phyloP scores from a whole-genome alignment of 495 filamentous ascomycete genomes.

The Immersiella caudata region DNA sequence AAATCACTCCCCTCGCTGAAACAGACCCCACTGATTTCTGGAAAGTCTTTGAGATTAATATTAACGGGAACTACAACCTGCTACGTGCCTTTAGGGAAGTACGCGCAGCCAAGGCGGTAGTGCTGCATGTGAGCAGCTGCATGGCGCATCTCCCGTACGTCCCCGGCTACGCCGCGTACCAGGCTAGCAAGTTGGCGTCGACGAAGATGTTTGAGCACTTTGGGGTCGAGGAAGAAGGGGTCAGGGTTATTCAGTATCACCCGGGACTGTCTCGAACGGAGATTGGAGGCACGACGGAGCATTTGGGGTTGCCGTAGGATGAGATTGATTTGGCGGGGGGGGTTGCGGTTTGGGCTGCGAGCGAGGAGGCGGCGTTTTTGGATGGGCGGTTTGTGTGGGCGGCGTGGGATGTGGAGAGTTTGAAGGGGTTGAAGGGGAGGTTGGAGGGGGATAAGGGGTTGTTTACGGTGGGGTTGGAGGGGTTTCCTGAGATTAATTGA shows the following conservation, averaged over 20 bases:
- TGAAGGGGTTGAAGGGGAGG: constrained; percentile 26
- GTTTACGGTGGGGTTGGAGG: constrained; percentile 16
- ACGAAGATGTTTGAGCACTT: constrained; percentile 25
- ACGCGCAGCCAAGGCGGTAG: constrained; percentile 9
- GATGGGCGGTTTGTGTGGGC: constrained; percentile 52
- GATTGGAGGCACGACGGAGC: constrained; percentile 15
- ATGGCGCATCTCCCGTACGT: constrained; percentile 18
- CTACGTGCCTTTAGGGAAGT: constrained; percentile 15
- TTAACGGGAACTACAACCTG: constrained; percentile 16
- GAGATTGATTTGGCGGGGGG: constrained; percentile 46
- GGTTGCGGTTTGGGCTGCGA: constrained; percentile 53
- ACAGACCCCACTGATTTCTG: constrained; percentile 19
- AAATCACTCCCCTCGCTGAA: constrained; percentile 6
- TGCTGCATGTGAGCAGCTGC: constrained; percentile 21
- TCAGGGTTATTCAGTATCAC: constrained; percentile 23
- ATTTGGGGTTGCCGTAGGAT: constrained; percentile 30
- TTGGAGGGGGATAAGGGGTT: neutral
- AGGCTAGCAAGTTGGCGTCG: constrained; percentile 23
- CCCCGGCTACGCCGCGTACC: constrained; percentile 19
- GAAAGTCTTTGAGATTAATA: constrained; percentile 20
- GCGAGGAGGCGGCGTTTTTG: constrained; percentile 50
- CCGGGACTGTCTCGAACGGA: constrained; percentile 22
- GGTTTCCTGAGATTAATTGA: constrained; percentile 1
- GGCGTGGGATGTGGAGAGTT: constrained; percentile 57
- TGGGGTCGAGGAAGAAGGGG: constrained; percentile 10